A percentile compares a stretch with the other conserved stretches of the same genome.
phyloP scores from a whole-genome alignment of 306 rosid species.

The Malus domestica region DNA sequence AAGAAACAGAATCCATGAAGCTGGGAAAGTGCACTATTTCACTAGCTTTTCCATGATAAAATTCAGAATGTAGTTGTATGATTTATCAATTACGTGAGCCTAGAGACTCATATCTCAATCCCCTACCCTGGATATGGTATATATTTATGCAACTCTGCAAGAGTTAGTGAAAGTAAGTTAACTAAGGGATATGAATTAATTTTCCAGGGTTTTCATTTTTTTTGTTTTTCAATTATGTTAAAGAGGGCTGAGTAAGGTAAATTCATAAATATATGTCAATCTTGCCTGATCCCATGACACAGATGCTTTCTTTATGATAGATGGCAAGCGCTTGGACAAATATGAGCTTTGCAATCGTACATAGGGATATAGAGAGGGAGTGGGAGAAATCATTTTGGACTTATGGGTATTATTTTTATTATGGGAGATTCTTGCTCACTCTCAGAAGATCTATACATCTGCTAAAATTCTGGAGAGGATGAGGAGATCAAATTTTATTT shows the following conservation, averaged over 20 bases:
- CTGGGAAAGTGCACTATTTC: not conserved
- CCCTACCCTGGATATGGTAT: conserved; percentile 14
- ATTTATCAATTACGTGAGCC: conserved; percentile 20
- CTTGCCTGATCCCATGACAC: conserved; percentile 84
- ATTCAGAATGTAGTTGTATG: not conserved
- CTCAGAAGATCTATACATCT: conserved; percentile 90
- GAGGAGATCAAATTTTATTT: conserved; percentile 82
- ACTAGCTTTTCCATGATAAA: not conserved
- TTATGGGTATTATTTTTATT: conserved; percentile 76
- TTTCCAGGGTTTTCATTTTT: conserved; percentile 28
- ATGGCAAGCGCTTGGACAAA: conserved; percentile 98
- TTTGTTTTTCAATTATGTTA: conserved; percentile 41
- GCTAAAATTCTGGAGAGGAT: conserved; percentile 94
- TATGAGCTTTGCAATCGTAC: conserved; percentile 99
- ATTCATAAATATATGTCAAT: conserved; percentile 64
- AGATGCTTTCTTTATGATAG: conserved; percentile 99
- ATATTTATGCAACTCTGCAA: conserved; percentile 8
- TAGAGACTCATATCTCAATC: conserved; percentile 25
- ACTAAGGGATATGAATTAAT: conserved; percentile 22
- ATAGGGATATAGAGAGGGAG: conserved; percentile 99
- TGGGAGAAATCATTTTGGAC: conserved; percentile 98
- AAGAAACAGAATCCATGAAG: not conserved
- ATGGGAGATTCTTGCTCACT: conserved; percentile 95
- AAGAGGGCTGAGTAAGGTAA: conserved; percentile 80
- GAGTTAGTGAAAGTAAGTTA: conserved; percentile 23